These are phyloP conservation scores for Claviceps spartinae DNA, from an alignment of 2,329 filamentous ascomycete species.

Conservation along the genomic window DNA sequence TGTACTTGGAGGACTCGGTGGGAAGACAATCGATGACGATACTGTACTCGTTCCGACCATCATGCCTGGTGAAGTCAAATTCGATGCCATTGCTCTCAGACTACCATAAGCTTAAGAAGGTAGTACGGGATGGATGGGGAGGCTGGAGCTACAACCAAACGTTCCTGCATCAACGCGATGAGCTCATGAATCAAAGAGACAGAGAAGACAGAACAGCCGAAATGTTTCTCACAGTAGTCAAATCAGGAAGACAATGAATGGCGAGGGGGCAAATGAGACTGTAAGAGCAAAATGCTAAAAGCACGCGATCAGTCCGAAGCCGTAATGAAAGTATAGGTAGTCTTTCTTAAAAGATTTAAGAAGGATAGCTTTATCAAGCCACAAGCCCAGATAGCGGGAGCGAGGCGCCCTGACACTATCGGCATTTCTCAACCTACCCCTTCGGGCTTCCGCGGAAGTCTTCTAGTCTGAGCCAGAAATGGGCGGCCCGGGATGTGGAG, in stretches of 20 bases:
- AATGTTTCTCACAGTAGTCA: too few relatives aligned
- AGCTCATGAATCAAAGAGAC: background rate
- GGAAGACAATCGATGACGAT: constrained; percentile 13
- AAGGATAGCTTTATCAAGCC: background rate
- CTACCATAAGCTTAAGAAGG: background rate
- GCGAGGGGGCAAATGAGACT: too few relatives aligned
- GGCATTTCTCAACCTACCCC: background rate
- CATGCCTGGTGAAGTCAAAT: background rate
- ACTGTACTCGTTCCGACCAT: background rate
- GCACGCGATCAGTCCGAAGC: too few relatives aligned
- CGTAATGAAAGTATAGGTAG: too few relatives aligned
- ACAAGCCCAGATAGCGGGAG: background rate
- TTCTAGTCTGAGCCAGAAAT: background rate
- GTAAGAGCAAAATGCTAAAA: too few relatives aligned
- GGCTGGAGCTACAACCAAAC: background rate
- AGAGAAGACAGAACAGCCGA: background rate
- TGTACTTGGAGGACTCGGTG: constrained; percentile 27
- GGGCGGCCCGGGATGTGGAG: constrained; percentile 1
- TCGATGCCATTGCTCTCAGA: background rate
- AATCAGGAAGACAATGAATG: too few relatives aligned
- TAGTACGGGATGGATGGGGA: background rate
- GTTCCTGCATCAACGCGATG: background rate
- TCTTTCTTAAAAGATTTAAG: background rate
- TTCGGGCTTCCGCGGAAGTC: constrained; percentile 4
- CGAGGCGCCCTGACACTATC: background rate